Conservation (phyloP, 345 rosid species). For the Lepidium sativum region DNA sequence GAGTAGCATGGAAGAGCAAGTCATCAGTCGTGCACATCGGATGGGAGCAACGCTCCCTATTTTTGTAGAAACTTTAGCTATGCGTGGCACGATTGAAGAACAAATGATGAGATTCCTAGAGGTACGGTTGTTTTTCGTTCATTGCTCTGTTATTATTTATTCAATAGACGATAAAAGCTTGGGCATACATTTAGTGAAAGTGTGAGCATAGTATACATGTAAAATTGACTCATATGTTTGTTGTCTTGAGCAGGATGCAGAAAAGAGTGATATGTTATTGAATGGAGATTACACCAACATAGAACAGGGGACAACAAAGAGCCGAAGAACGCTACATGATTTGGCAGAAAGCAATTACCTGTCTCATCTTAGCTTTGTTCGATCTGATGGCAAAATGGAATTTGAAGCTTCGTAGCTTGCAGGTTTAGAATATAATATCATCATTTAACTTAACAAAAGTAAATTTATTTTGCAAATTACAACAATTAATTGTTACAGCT, state of each 20-base stretch:
- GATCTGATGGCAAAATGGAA: constrained; percentile 23
- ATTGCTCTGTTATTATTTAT: not conserved
- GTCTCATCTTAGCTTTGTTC: constrained; percentile 57
- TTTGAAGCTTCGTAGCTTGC: not conserved
- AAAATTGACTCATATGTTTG: not conserved
- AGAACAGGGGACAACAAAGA: constrained; percentile 30
- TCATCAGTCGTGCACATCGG: constrained; percentile 85
- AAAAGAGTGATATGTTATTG: constrained; percentile 42
- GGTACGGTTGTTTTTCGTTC: constrained; percentile 33
- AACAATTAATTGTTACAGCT: not conserved
- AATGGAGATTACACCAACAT: constrained; percentile 41
- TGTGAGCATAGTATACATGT: not conserved
- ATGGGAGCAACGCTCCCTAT: constrained; percentile 91
- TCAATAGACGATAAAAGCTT: not conserved
- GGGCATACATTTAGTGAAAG: constrained; percentile 1
- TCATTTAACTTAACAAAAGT: not conserved
- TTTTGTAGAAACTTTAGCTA: constrained; percentile 78
- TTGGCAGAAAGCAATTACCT: constrained; percentile 83
- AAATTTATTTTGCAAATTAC: not conserved
- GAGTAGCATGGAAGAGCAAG: constrained; percentile 92
- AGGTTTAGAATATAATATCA: not conserved
- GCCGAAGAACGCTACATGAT: constrained; percentile 67
- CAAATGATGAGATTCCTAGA: constrained; percentile 80
- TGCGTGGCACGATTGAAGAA: constrained; percentile 92
- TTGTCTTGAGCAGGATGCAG: constrained; percentile 47